A percentile compares a stretch with the other conserved stretches of the same genome.
These are phyloP conservation scores for Chytriomyces sp. DNA, from an alignment of 192 early-diverging fungal genomes.

Conservation along the genomic window DNA sequence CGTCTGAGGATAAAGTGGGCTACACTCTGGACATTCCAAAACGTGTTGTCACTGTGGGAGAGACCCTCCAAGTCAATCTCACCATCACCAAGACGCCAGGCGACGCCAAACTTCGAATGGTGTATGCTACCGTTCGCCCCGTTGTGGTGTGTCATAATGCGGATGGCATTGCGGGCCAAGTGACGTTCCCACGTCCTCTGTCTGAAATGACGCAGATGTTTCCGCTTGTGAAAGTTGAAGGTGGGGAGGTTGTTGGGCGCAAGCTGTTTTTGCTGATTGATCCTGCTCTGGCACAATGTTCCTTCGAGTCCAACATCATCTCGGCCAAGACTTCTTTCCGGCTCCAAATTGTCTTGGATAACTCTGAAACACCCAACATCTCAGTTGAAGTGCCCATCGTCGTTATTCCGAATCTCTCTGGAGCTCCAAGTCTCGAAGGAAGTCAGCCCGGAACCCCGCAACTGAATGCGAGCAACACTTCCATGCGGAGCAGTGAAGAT, in stretches of 20 bases:
- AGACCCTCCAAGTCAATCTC: constrained; percentile 25
- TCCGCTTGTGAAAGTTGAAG: not conserved
- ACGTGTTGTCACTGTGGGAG: constrained; percentile 10
- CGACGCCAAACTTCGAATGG: constrained; percentile 9
- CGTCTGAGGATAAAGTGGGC: constrained; percentile 4
- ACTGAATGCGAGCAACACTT: not conserved
- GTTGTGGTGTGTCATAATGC: not conserved
- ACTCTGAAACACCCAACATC: constrained; percentile 26
- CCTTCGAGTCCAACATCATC: constrained; percentile 26
- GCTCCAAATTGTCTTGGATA: constrained; percentile 37
- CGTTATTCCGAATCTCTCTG: constrained; percentile 6
- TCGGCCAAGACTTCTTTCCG: constrained; percentile 18
- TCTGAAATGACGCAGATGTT: constrained; percentile 28
- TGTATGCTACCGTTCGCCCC: constrained; percentile 16
- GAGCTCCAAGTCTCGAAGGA: not conserved
- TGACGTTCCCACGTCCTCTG: constrained; percentile 27
- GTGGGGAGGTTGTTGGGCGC: not conserved
- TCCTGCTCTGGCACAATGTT: constrained; percentile 7
- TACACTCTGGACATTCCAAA: constrained; percentile 28
- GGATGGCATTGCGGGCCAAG: constrained; percentile 15
- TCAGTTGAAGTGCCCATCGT: constrained; percentile 36
- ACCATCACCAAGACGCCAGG: constrained; percentile 18
- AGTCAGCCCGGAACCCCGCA: not conserved
- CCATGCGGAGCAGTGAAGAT: not conserved
- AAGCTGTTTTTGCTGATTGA: constrained; percentile 23